phyloP scores from a whole-genome alignment of 1,139 yeast species.

The Suhomyces bolitotheri region DNA sequence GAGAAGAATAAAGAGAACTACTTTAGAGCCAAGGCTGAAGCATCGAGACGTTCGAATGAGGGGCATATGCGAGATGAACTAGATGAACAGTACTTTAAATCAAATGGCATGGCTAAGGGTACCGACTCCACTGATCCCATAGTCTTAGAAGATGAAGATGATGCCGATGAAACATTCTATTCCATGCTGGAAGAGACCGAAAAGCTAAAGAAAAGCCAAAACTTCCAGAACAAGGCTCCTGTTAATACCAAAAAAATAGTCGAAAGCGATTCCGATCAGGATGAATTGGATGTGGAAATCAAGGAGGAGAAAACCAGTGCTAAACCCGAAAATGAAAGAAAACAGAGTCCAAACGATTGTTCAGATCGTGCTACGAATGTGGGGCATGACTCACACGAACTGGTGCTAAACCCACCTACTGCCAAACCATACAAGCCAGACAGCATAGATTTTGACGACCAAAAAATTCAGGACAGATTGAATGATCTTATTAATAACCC shows the following conservation, averaged over 20 bases:
- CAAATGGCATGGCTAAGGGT: constrained; percentile 12
- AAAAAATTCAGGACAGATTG: constrained; percentile 11
- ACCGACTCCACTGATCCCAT: constrained; percentile 26
- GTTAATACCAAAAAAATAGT: no score
- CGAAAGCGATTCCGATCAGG: background rate
- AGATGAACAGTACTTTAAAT: constrained; percentile 2
- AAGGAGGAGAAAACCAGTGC: background rate
- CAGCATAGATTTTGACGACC: constrained; percentile 10
- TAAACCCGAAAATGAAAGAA: background rate
- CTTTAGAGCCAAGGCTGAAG: constrained; percentile 8
- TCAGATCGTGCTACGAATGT: background rate
- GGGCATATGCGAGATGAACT: constrained; percentile 1
- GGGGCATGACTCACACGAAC: no score
- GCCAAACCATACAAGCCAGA: constrained; percentile 6
- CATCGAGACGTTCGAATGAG: constrained; percentile 5
- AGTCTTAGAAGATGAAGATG: constrained; percentile 24
- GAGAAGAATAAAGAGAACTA: constrained; percentile 7
- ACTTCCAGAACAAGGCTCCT: background rate
- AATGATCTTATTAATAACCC: constrained; percentile 17
- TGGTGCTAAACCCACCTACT: no score
- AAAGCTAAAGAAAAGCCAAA: background rate
- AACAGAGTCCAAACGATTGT: background rate
- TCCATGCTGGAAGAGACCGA: constrained; percentile 11
- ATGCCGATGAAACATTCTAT: constrained; percentile 11
- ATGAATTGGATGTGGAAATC: background rate